Conservation (phyloP, 176 grass and related monocot species). For the Paspalum vaginatum region DNA sequence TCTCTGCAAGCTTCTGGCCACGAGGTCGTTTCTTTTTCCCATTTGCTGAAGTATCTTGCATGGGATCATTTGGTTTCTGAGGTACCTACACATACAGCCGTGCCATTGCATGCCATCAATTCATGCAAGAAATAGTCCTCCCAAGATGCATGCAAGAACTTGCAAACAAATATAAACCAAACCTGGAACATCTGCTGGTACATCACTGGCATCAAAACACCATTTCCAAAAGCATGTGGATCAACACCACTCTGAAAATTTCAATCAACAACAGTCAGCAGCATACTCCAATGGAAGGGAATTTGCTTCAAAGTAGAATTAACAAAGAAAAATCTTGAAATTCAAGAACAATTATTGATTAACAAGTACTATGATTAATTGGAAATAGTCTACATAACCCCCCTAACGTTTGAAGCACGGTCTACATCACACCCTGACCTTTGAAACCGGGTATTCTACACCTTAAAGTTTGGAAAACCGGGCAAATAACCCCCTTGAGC, state of each 20-base stretch:
- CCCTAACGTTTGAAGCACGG: too few species aligned
- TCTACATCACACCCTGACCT: too few species aligned
- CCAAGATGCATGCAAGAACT: constrained; percentile 24
- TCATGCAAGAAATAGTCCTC: not conserved
- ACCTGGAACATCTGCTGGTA: constrained; percentile 95
- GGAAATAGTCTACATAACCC: too few species aligned
- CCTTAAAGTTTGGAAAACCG: too few species aligned
- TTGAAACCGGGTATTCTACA: too few species aligned
- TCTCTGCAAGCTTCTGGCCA: constrained; percentile 60
- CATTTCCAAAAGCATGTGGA: constrained; percentile 90
- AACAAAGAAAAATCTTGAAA: not conserved
- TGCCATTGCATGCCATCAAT: constrained; percentile 28
- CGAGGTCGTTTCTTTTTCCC: constrained; percentile 70
- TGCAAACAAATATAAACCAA: constrained; percentile 40
- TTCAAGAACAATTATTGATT: not conserved
- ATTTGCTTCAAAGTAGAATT: not conserved
- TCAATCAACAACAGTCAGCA: constrained; percentile 39
- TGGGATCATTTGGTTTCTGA: constrained; percentile 64
- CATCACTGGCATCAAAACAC: constrained; percentile 82
- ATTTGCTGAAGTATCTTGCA: constrained; percentile 52
- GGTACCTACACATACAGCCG: constrained; percentile 52
- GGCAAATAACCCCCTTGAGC: too few species aligned
- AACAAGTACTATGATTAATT: not conserved
- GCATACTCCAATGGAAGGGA: not conserved
- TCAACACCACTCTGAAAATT: constrained; percentile 85